These are phyloP conservation scores for Triticum aestivum DNA, from an alignment of 176 grass and related monocot species.

Conservation along the genomic window IWGSC_CS_RefSeq_v2.1 NC_057813.1:81996673-81997172, in stretches of 20 bases:
- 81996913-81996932: not conserved
- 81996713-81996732: too few species aligned
- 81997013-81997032: not conserved
- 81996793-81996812: not conserved
- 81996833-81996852: not conserved
- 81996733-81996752: not conserved
- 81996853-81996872: not conserved
- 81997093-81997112: not conserved
- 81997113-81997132: not conserved
- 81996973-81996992: not conserved
- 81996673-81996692: not conserved
- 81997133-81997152: not conserved
- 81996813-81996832: not conserved
- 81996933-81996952: not conserved
- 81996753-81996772: not conserved
- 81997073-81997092: not conserved
- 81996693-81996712: not conserved
- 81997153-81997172: not conserved
- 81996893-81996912: not conserved
- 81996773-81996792: not conserved
- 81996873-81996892: not conserved
- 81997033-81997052: not conserved
- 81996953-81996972: not conserved
- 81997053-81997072: constrained; percentile 1
- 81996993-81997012: not conserved